These are phyloP conservation scores for Phytophthora citricola DNA, from an alignment of 352 stramenopile species.

Conservation along the genomic window DNA sequence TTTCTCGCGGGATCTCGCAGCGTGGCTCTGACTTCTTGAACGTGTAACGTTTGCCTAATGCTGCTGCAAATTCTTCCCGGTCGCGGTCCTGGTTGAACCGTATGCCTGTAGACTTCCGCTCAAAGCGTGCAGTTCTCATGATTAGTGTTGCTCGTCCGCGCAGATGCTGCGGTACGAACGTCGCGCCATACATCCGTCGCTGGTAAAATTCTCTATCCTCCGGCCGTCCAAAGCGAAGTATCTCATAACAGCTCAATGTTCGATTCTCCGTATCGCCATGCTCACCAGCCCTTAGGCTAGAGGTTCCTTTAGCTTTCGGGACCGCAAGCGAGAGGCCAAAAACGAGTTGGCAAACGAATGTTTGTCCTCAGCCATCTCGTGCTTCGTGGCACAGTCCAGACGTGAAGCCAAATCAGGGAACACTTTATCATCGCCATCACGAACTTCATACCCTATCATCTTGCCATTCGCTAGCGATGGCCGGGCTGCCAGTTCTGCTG, in stretches of 20 bases:
- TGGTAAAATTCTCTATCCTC: slow-evolving; percentile 56
- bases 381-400: slow-evolving; percentile 24
- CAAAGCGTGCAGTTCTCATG: slow-evolving; percentile 42
- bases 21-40: slow-evolving; percentile 55
- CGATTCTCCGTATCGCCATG: background rate
- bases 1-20: slow-evolving; percentile 57
- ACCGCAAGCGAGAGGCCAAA: slow-evolving; percentile 26
- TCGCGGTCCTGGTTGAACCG: slow-evolving; percentile 62
- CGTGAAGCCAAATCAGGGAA: slow-evolving; percentile 27
- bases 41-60: slow-evolving; percentile 51
- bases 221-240: slow-evolving; percentile 37
- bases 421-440: slow-evolving; percentile 16
- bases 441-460: slow-evolving; percentile 29
- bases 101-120: slow-evolving; percentile 62
- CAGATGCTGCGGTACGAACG: slow-evolving; percentile 50
- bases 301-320: slow-evolving; percentile 20
- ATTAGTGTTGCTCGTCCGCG: slow-evolving; percentile 45
- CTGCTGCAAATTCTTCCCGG: slow-evolving; percentile 49
- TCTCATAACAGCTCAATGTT: slow-evolving; percentile 43
- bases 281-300: background rate
- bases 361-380: slow-evolving; percentile 22
- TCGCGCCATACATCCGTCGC: slow-evolving; percentile 56
- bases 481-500: slow-evolving; percentile 10
- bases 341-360: slow-evolving; percentile 20
- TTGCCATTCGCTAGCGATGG: slow-evolving; percentile 3